Evolutionary conservation across 2,329 filamentous ascomycete genomes (phyloP), one percentile per base, ranked within the genome.

Genomic region (Dactylellina cionopaga): DNA sequence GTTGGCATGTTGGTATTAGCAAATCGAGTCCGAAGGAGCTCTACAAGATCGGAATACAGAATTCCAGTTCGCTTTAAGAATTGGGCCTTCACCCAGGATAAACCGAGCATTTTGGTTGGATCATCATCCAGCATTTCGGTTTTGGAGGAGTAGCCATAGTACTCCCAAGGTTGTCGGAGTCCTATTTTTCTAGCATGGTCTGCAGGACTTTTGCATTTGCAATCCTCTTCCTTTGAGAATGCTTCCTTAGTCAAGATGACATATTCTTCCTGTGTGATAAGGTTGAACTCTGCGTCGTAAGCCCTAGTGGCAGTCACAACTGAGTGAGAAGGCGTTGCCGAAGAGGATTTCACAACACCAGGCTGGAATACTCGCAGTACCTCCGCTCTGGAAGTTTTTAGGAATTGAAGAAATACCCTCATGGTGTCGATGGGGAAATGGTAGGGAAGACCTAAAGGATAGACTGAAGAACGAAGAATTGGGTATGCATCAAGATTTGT

Each of bases 371-470:
- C 46, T 31, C 46, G 25, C 3, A 49, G 25, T 15, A 49, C 9
- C 13, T 49, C 46, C 24, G 29, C 5, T 15, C 46, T 49, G 9
- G 46, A 49, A 1, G 46, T 49, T 49, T 49, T 49, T 9, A 49
- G 13, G 13, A 49, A 49, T 17, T 49, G 46, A n/a, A 49, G 46
- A 17, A 49, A 49, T 31, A 49, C 46, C 22, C 46, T 27, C 25
- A 49, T 49, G 2, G 46, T 49, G 19, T 49, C 46, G n/a, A 49
- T 49, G 29, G 46, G 46, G 3, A 49, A 29, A 49, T 49, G 46
- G 13, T 49, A 49, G 3, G 46, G 46, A 49, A 49, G 46, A 17
- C n/a, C 13, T 17, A 49, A 9, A 29, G 46, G 46, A 19, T 49
- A 49, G 2, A 49, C 46, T 19, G 46, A 49, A 17, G 46, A 31